Evolutionary conservation across 2,329 filamentous ascomycete genomes (phyloP), one percentile per base, ranked within the genome.

Genomic region (Hirsutella thompsonii): DNA sequence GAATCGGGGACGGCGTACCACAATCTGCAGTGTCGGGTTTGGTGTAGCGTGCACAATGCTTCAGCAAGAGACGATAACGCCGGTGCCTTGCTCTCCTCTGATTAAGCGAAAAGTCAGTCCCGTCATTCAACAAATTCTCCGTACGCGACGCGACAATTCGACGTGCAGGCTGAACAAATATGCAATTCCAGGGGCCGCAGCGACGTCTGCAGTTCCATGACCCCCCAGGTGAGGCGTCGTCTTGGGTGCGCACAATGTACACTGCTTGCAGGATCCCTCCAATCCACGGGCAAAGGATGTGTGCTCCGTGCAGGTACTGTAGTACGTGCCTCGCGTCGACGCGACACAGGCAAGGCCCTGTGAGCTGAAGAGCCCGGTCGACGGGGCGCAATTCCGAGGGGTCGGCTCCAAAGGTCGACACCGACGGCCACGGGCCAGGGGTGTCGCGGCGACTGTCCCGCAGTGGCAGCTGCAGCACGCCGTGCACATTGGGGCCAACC

Each of bases 351-450:
- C 32, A 34, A 16, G 32, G 9, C 14, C 26, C 19, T 29, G 18
- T 14, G 26, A 33, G 18, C 39, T 36, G 18, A 16, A 21, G 20
- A 37, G 39, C 26, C 35, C 30, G 28, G 38, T 35, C 32, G 21
- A 32, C 40, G 40, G 34, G 39, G 28, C 34, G 11, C 35, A 28
- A 26, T 41, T 37, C 39, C 40, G 40, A 41, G 29, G 13, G 16
- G 28, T 37, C 40, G 40, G 34, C 35, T 30, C 39, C 19, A 36
- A 36, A 34, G 16, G 5, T 37, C 34, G 35, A 21, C 26, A 19
- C 20, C 35, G 35, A 23, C 18, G 28, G 18, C 19, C n/a, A 30
- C 9, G 19, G n/a, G n/a, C 20, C 32, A 20, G 21, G 38, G 38
- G 38, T 20, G 6, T 20, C 3, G 32, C 19, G 38, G 18, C 9